These are phyloP conservation scores for Limnomonas spitsbergensis DNA, from an alignment of 139 green algal species.

Conservation along the genomic window DNA sequence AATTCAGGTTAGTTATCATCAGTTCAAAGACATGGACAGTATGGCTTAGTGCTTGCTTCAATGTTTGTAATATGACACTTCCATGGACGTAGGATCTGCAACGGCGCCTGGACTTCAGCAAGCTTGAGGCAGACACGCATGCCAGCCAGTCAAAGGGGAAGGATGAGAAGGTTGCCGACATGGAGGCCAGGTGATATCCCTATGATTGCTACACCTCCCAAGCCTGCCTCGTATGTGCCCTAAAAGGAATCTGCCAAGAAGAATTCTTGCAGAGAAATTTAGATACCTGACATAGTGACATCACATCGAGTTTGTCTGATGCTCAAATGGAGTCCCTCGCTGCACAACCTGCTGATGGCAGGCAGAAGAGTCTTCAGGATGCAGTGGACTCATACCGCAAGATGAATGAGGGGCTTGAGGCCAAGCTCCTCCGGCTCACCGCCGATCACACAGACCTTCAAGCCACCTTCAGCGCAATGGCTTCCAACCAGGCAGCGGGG, in stretches of 20 bases:
- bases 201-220: no score
- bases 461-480: constrained; percentile 2
- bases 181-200: not conserved
- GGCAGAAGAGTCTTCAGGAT: constrained; percentile 4
- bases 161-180: not conserved
- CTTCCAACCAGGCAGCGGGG: constrained; percentile 1
- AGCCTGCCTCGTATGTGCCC: no score
- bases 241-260: no score
- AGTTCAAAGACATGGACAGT: not conserved
- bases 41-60: no score
- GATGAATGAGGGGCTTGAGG: constrained; percentile 5
- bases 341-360: no score
- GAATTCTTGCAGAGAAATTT: no score
- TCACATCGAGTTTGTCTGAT: no score
- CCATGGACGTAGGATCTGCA: not conserved
- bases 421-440: not conserved
- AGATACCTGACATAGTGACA: no score
- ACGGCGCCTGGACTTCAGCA: not conserved
- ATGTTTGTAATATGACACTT: no score
- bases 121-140: constrained; percentile 1
- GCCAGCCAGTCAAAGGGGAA: not conserved
- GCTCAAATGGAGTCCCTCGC: no score
- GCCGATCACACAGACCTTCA: not conserved
- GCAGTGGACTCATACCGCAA: not conserved
- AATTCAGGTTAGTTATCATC: constrained; percentile 26